Evolutionary conservation across 2,329 filamentous ascomycete species (phyloP).

Genomic region (Coniochaeta sp.): DNA sequence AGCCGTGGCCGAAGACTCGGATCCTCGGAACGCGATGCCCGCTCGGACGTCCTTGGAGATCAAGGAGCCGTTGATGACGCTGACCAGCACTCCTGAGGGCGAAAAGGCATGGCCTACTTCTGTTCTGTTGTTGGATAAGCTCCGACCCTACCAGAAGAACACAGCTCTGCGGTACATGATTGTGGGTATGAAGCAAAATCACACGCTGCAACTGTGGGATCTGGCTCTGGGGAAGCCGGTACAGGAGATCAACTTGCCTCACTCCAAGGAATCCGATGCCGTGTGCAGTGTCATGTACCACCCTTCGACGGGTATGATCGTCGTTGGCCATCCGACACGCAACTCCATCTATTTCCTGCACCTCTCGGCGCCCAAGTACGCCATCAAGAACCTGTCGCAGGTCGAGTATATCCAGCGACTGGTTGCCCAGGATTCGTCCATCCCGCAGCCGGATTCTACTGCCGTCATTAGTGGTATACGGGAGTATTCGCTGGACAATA

Average conservation of each 20-base stretch:
- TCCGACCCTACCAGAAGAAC: constrained; percentile 84
- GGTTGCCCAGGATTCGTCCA: constrained; percentile 59
- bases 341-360: constrained; percentile 98
- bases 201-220: constrained; percentile 97
- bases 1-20: constrained; percentile 41
- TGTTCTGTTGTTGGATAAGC: constrained; percentile 91
- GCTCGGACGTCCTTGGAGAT: constrained; percentile 62
- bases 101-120: constrained; percentile 98
- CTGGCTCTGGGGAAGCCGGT: constrained; percentile 90
- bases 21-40: constrained; percentile 43
- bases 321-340: constrained; percentile 90
- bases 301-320: constrained; percentile 82
- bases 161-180: constrained; percentile 91
- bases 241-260: constrained; percentile 92
- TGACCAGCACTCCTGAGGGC: constrained; percentile 76
- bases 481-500: constrained; percentile 85
- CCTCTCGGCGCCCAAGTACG: constrained; percentile 89
- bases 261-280: constrained; percentile 93
- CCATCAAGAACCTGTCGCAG: constrained; percentile 74
- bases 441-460: constrained; percentile 85
- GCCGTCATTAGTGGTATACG: constrained; percentile 96
- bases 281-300: constrained; percentile 97
- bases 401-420: constrained; percentile 80
- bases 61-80: constrained; percentile 76
- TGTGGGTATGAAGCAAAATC: constrained; percentile 98